Percentiles rank a stretch among this genome's conserved stretches.
These are phyloP conservation scores for Barnettozyma californica DNA, from an alignment of 805 yeast genomes.

Conservation along the genomic window DNA sequence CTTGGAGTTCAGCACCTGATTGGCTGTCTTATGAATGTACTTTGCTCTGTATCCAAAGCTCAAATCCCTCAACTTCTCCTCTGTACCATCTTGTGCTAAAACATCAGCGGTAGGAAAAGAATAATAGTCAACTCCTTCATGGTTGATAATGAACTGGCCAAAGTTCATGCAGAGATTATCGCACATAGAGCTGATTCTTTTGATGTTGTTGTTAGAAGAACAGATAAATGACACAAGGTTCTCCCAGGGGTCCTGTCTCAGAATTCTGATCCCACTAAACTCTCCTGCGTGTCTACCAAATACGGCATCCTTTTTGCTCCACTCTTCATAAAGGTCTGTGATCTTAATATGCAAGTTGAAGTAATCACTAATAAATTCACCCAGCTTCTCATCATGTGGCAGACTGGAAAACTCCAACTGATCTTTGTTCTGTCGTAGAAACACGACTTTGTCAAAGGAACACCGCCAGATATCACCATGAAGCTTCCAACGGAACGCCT, in stretches of 20 bases:
- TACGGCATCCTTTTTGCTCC: slow-evolving; percentile 53
- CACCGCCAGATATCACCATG: slow-evolving; percentile 62
- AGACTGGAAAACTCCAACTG: slow-evolving; percentile 46
- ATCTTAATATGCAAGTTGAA: slow-evolving; percentile 61
- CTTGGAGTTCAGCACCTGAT: slow-evolving; percentile 30
- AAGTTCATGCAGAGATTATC: slow-evolving; percentile 65
- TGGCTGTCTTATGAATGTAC: slow-evolving; percentile 76
- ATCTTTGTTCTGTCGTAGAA: slow-evolving; percentile 54
- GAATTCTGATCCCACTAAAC: slow-evolving; percentile 72
- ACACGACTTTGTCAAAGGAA: slow-evolving; percentile 53
- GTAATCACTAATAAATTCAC: slow-evolving; percentile 54
- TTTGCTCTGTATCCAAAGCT: slow-evolving; percentile 90
- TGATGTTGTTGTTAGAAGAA: slow-evolving; percentile 92
- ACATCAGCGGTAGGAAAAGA: slow-evolving; percentile 68
- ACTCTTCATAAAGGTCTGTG: slow-evolving; percentile 46
- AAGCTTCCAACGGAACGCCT: slow-evolving; percentile 59
- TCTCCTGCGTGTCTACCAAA: slow-evolving; percentile 34
- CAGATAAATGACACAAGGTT: slow-evolving; percentile 86
- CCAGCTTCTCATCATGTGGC: slow-evolving; percentile 30
- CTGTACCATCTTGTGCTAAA: slow-evolving; percentile 38
- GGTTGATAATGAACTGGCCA: slow-evolving; percentile 54
- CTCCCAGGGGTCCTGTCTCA: slow-evolving; percentile 97
- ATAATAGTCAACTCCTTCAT: slow-evolving; percentile 53
- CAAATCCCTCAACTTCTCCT: slow-evolving; percentile 37
- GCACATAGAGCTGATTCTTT: slow-evolving; percentile 91